Base-by-base conservation (phyloP, 441 rosid genomes). In the Populus tomentosa region DNA sequence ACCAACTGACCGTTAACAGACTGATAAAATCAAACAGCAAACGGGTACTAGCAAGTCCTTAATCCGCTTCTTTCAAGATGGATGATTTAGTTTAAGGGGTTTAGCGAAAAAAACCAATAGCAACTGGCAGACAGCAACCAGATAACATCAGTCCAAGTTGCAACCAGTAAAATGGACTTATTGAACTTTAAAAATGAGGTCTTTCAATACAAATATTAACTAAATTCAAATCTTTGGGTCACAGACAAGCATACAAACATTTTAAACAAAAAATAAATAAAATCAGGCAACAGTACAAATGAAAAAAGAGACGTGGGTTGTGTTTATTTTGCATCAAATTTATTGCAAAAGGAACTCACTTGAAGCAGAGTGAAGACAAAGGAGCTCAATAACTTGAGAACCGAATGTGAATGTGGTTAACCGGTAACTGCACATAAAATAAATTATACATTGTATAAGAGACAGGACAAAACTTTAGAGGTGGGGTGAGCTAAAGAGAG, bases 321-420 rank as follows among this genome's bases (percentile, higher is more conserved):
- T 71, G 46, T 32, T 66, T 4, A 56, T n/a, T 30, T 40, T 10
- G 69, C 42, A 74, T 26, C 33, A 32, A 35, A 76, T 5, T 42
- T 50, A 71, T 24, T 30, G 63, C 53, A 50, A 46, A 80, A 42
- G 6, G n/a, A 68, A 82, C 89, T 88, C 79, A 95, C 98, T 93
- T 8, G 97, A 95, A 84, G 98, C 95, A 75, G 97, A 89, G 66
- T 90, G 97, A 40, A 95, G 98, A 79, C 98, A 92, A 32, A 86
- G 86, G 68, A 95, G 94, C 84, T 90, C 87, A 75, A 95, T 90
- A 74, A 89, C 89, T 77, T 93, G 88, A 33, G 99, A 85, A 18
- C 98, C 99, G 83, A 95, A 93, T 4, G 96, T 92, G 83, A 92
- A 95, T 24, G 87, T 87, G 67, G 92, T 89, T 71, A 95, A 83